Percentiles rank a stretch among this genome's conserved stretches.
These are phyloP conservation scores for Hymenoscyphus fraxineus DNA, from an alignment of 2,329 filamentous ascomycete species.

Conservation along the genomic window DNA sequence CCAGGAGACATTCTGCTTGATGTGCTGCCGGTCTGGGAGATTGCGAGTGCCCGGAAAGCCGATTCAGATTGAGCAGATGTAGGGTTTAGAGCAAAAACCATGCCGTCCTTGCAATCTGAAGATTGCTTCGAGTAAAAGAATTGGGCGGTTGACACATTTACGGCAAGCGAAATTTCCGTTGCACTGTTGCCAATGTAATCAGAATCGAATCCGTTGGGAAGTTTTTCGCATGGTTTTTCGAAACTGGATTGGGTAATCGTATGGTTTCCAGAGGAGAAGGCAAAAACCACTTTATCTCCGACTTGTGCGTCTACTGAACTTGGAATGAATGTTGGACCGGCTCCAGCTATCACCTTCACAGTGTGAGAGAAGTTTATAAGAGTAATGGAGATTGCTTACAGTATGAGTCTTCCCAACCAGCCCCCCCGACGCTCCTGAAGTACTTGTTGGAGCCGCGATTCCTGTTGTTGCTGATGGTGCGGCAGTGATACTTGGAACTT, in stretches of 20 bases:
- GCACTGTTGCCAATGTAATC: slow-evolving; percentile 40
- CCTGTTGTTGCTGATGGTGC: slow-evolving; percentile 7
- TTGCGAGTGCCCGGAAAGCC: slow-evolving; percentile 12
- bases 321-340: slow-evolving; percentile 60
- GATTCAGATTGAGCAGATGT: slow-evolving; percentile 11
- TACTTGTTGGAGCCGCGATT: background rate
- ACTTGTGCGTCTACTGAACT: slow-evolving; percentile 33
- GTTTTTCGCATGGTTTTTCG: slow-evolving; percentile 35
- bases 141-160: slow-evolving; percentile 13
- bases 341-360: slow-evolving; percentile 16
- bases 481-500: slow-evolving; percentile 14
- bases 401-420: slow-evolving; percentile 14
- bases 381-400: slow-evolving; percentile 9
- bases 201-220: slow-evolving; percentile 55
- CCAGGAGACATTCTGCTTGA: slow-evolving; percentile 4
- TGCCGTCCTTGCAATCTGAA: slow-evolving; percentile 17
- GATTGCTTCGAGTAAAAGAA: slow-evolving; percentile 21
- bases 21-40: slow-evolving; percentile 1
- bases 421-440: background rate
- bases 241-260: slow-evolving; percentile 41
- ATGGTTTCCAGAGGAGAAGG: slow-evolving; percentile 43
- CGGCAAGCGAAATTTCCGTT: slow-evolving; percentile 31
- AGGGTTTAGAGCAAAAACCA: slow-evolving; percentile 21
- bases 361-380: slow-evolving; percentile 7
- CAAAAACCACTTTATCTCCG: slow-evolving; percentile 34